These are phyloP conservation scores for Toxicodendron radicans DNA, from an alignment of 345 rosid genomes.

Conservation along the genomic window DNA sequence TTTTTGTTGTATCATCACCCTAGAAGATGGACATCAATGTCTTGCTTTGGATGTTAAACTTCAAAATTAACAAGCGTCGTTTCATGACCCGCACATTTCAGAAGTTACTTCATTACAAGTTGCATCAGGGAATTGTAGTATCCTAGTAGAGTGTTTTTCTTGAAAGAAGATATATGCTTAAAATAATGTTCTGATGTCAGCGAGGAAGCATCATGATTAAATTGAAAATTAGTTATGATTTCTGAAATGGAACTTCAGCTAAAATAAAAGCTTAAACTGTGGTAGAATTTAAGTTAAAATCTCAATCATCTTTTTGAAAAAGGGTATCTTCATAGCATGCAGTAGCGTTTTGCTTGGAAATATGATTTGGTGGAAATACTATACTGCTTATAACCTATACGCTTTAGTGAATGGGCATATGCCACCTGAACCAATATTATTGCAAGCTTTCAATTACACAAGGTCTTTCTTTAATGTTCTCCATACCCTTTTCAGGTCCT, in stretches of 20 bases:
- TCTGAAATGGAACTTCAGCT: not conserved
- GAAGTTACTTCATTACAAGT: not conserved
- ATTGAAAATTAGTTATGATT: not conserved
- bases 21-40: not conserved
- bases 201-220: not conserved
- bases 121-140: not conserved
- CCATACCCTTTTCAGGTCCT: conserved; percentile 44
- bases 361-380: not conserved
- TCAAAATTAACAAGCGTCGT: not conserved
- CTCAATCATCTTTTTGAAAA: not conserved
- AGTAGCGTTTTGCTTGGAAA: not conserved
- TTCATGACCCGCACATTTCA: not conserved
- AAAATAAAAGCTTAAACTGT: not conserved
- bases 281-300: not conserved
- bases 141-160: not conserved
- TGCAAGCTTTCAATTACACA: conserved; percentile 3
- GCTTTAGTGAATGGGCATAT: not conserved
- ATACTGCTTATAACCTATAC: not conserved
- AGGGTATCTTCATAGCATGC: not conserved
- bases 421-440: conserved; percentile 4
- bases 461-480: conserved; percentile 17
- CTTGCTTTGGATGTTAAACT: no score
- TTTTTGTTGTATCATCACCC: not conserved
- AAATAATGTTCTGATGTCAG: not conserved
- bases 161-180: not conserved